Evolutionary conservation across 768 basidiomycete genomes (phyloP).

Genomic region (Coprinellus micaceus): DNA sequence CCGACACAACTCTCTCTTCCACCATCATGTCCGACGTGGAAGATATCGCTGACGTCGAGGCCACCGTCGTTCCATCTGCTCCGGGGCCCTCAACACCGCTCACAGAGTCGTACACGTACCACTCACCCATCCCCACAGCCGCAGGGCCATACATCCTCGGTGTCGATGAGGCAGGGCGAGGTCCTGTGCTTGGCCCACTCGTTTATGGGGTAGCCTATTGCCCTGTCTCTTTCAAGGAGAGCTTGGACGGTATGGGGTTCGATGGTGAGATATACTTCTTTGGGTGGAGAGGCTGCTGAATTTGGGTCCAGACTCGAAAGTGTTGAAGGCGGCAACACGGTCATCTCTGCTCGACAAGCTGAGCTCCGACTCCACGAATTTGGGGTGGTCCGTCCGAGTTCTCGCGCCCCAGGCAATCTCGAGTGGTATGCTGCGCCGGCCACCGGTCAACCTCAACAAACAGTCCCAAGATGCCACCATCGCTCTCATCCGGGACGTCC

Average conservation of each 20-base stretch:
- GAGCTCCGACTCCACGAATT: constrained; percentile 62
- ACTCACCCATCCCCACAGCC: constrained; percentile 67
- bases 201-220: constrained; percentile 97
- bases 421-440: constrained; percentile 80
- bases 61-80: constrained; percentile 46
- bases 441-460: constrained; percentile 82
- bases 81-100: constrained; percentile 56
- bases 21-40: constrained; percentile 4
- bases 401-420: constrained; percentile 87
- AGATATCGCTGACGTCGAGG: neutral
- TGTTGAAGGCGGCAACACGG: constrained; percentile 69
- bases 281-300: neutral
- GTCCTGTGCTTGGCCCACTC: constrained; percentile 91
- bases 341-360: constrained; percentile 62
- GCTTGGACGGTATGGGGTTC: constrained; percentile 81
- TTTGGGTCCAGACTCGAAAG: constrained; percentile 79
- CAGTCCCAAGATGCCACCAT: constrained; percentile 90
- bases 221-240: constrained; percentile 68
- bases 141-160: constrained; percentile 88
- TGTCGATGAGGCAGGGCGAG: constrained; percentile 97
- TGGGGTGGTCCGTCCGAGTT: constrained; percentile 82
- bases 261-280: constrained; percentile 54
- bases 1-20: neutral
- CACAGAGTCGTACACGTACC: constrained; percentile 71
- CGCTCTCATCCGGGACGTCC: constrained; percentile 77